These are phyloP conservation scores for Nicotiana attenuata DNA, from an alignment of 257 asterid species.

Conservation along the genomic window DNA sequence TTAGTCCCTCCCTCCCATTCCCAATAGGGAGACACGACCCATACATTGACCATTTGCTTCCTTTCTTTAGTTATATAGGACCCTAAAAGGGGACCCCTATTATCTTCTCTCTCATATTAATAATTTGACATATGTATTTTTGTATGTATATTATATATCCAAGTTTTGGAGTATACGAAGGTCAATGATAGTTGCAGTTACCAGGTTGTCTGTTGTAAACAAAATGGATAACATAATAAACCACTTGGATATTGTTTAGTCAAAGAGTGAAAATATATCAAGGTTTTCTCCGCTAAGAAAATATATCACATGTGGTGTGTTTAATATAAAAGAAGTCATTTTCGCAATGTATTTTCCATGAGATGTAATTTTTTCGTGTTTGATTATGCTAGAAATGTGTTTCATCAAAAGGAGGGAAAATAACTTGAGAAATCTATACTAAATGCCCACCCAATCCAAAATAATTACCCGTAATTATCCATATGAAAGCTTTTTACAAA, in stretches of 20 bases:
- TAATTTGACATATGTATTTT: background rate
- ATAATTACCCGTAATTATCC: too few relatives aligned
- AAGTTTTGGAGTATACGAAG: background rate
- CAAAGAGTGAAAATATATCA: background rate
- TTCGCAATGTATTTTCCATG: too few relatives aligned
- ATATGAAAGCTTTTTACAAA: too few relatives aligned
- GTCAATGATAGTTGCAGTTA: background rate
- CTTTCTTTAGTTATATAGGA: background rate
- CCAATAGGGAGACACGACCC: background rate
- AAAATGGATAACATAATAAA: too few relatives aligned
- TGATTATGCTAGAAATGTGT: too few relatives aligned
- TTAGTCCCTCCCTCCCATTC: background rate
- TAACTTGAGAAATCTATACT: too few relatives aligned
- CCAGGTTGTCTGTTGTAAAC: background rate
- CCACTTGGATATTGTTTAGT: background rate
- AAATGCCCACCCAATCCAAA: too few relatives aligned
- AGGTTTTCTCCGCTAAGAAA: too few relatives aligned
- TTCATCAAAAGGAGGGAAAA: too few relatives aligned
- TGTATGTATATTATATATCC: background rate
- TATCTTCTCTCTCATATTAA: background rate
- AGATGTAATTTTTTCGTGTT: too few relatives aligned
- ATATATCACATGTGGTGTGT: too few relatives aligned
- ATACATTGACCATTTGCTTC: background rate
- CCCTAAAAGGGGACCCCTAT: background rate
- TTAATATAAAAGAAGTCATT: too few relatives aligned